A percentile compares a stretch with the other conserved stretches of the same genome.
Evolutionary conservation across 148 eudicot species (phyloP).

Genomic region (Gaultheria prostrata): DNA sequence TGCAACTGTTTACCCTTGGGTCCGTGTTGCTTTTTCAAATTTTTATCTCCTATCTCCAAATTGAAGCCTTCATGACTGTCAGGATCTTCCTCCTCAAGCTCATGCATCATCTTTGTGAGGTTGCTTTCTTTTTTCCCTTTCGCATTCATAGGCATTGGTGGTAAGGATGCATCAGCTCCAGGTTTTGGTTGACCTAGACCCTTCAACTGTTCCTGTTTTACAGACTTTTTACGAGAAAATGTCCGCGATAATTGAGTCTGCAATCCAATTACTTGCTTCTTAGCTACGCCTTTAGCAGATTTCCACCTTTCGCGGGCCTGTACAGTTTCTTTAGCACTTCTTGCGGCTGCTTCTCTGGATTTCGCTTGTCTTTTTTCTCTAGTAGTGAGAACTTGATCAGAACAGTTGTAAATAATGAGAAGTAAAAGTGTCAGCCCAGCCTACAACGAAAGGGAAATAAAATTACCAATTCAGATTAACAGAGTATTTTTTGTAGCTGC

Average conservation of each 20-base stretch:
- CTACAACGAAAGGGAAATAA: conserved; percentile 28
- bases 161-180: conserved; percentile 36
- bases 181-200: conserved; percentile 32
- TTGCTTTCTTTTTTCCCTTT: conserved; percentile 38
- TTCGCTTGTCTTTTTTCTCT: conserved; percentile 68
- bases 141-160: conserved; percentile 22
- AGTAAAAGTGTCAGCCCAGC: conserved; percentile 64
- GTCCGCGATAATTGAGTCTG: conserved; percentile 53
- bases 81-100: conserved; percentile 61
- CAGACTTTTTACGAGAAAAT: conserved; percentile 59
- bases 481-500: neutral
- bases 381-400: conserved; percentile 64
- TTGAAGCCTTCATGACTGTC: conserved; percentile 45
- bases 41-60: conserved; percentile 58
- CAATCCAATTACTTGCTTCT: conserved; percentile 48
- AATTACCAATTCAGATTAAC: neutral
- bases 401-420: conserved; percentile 76
- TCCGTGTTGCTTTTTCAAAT: conserved; percentile 39
- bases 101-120: conserved; percentile 49
- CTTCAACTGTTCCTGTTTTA: conserved; percentile 30
- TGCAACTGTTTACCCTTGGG: conserved; percentile 51
- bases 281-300: conserved; percentile 62
- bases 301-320: conserved; percentile 60
- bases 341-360: conserved; percentile 76
- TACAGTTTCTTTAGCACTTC: conserved; percentile 56